Percentiles rank a stretch among this genome's conserved stretches.
phyloP scores from a whole-genome alignment of 768 basidiomycete genomes.

The Leccinum variicolor region DNA sequence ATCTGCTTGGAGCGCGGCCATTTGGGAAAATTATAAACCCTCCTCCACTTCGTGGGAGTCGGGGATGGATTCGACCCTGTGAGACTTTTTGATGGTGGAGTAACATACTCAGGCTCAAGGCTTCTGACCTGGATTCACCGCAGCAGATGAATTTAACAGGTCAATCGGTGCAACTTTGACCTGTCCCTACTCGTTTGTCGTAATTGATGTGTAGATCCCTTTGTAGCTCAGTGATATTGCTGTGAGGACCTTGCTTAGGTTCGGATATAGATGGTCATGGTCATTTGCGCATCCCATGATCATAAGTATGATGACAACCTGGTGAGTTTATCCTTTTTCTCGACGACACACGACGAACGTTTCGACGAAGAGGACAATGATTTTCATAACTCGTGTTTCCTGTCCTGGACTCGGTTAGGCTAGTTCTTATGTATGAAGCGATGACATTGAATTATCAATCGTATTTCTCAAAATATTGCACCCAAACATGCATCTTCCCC shows the following conservation, averaged over 20 bases:
- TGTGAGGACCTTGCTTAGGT: background rate
- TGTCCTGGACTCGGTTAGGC: background rate
- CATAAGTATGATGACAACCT: background rate
- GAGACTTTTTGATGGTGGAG: background rate
- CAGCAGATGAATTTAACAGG: background rate
- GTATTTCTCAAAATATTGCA: background rate
- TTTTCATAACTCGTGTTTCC: background rate
- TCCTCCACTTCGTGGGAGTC: too few species aligned
- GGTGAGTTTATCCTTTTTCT: background rate
- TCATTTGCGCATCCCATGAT: background rate
- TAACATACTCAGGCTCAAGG: background rate
- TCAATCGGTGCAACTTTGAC: too few species aligned
- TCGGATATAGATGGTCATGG: background rate
- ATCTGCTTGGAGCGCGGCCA: too few species aligned
- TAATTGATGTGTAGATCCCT: too few species aligned
- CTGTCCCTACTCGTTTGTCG: too few species aligned
- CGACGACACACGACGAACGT: background rate
- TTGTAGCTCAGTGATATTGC: too few species aligned
- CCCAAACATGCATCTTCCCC: background rate
- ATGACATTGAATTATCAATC: background rate
- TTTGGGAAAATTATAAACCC: too few species aligned
- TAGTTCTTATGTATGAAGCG: background rate
- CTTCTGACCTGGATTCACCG: background rate
- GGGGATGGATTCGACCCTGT: background rate
- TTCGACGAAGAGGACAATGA: background rate